phyloP scores from a whole-genome alignment of 176 grass and related monocot genomes.

The Triticum urartu region DNA sequence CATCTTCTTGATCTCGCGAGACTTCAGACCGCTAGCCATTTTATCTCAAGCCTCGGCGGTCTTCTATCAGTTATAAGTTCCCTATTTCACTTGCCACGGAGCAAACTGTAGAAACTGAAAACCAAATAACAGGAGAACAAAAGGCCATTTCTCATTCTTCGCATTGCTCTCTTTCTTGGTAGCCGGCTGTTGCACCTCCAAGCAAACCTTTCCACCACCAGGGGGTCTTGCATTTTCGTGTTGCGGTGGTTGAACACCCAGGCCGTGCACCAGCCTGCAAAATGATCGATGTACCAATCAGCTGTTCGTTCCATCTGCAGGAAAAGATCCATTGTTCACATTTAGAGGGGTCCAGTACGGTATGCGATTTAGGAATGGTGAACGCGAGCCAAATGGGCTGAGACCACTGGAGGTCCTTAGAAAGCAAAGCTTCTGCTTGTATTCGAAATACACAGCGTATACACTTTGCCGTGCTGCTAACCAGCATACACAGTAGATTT shows the following conservation, averaged over 20 bases:
- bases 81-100: background rate
- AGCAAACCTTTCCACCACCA: conserved; percentile 78
- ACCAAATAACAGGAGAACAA: background rate
- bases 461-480: too few relatives aligned
- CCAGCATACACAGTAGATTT: too few relatives aligned
- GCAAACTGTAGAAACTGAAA: background rate
- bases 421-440: too few relatives aligned
- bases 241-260: conserved; percentile 74
- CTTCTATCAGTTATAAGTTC: background rate
- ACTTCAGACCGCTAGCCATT: background rate
- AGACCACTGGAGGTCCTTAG: too few relatives aligned
- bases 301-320: background rate
- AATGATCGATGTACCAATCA: background rate
- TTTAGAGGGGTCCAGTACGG: background rate
- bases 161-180: background rate
- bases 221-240: conserved; percentile 65
- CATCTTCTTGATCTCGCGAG: background rate
- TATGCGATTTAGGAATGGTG: background rate
- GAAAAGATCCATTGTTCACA: background rate
- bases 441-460: too few relatives aligned
- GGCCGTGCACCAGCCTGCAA: conserved; percentile 60
- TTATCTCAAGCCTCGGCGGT: background rate
- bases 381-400: too few relatives aligned
- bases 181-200: conserved; percentile 17
- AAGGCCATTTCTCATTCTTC: background rate